Base-by-base conservation (phyloP, 2,329 filamentous ascomycete species). In the Ophiostoma quercus region DNA sequence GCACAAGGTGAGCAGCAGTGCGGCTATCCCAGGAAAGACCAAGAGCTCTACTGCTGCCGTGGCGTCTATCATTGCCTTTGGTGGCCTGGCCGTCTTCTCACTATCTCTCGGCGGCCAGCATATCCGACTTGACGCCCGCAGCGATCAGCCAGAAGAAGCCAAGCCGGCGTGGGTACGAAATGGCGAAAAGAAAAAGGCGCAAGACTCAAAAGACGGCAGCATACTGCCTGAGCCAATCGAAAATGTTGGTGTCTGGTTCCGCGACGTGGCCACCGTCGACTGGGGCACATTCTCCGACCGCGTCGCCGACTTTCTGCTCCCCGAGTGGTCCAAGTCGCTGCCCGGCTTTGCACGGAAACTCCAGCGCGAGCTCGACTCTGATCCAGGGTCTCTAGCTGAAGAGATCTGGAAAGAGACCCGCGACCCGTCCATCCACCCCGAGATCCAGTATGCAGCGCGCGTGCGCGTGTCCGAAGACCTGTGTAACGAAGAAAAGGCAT, bases 341-440 rank as follows among this genome's bases (percentile, higher is more conserved):
- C 94, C 94, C 0, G 88, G 83, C 2, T 92, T 92, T 69, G 82
- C 96, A 69, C 85, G 87, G 71, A 97, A 97, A 78, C 84, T 98
- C 43, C 93, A 97, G 77, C 87, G 87, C 29, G 94, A 98, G 79
- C 83, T 97, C 19, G 95, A 92, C 43, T 90, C 95, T 87, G 87
- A 90, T 0, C 91, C 92, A 0, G 94, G 93, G 1, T 96, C 93
- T 0, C 82, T 99, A 60, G 92, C 94, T 14, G 90, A 96, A 76
- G 92, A 97, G 74, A 95, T 99, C 71, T 98, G 95, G 95, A 83
- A 84, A 73, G 94, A 98, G 75, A 92, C 95, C 0, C 91, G 93
- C 71, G 92, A 98, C 76, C 88, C 93, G 0, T 83, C 87, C 66
- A 83, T 91, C 72, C 92, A 98, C 74, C 94, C 94, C 0, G 95